These are phyloP conservation scores for Diaporthe capsici DNA, from an alignment of 2,329 filamentous ascomycete species.

Conservation along the genomic window DNA sequence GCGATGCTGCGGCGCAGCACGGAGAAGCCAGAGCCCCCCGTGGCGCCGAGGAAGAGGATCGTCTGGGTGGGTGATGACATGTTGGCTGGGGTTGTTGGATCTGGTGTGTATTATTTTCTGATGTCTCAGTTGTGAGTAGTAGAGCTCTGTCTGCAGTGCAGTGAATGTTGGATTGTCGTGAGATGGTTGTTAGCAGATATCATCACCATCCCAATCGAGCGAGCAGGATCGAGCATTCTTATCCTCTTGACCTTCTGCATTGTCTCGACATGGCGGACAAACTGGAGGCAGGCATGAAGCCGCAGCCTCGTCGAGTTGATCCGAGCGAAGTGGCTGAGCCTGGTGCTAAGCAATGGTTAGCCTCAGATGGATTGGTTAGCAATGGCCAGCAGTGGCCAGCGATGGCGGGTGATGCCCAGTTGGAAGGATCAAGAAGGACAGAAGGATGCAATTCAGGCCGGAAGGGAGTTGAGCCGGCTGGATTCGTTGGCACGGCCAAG, in stretches of 20 bases:
- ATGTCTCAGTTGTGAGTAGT: background rate
- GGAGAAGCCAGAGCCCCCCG: conserved; percentile 63
- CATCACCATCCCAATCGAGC: background rate
- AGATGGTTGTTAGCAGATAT: background rate
- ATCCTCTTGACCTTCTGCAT: background rate
- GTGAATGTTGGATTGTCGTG: background rate
- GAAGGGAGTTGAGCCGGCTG: conserved; percentile 15
- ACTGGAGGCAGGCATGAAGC: background rate
- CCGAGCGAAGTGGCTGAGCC: background rate
- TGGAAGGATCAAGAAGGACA: background rate
- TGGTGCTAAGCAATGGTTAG: background rate
- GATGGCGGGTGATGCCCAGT: background rate
- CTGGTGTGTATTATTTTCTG: background rate
- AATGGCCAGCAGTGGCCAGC: background rate
- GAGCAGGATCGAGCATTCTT: conserved; percentile 3
- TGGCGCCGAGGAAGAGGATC: conserved; percentile 68
- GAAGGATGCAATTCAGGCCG: background rate
- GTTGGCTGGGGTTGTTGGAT: background rate
- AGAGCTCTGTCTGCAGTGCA: background rate
- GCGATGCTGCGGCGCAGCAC: conserved; percentile 61
- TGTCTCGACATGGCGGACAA: background rate
- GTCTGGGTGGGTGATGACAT: conserved; percentile 51
- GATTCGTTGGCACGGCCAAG: background rate
- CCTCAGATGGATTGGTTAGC: background rate
- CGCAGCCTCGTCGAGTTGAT: conserved; percentile 9